phyloP scores from a whole-genome alignment of 2,329 filamentous ascomycete genomes.

The Botrytis galanthina region DNA sequence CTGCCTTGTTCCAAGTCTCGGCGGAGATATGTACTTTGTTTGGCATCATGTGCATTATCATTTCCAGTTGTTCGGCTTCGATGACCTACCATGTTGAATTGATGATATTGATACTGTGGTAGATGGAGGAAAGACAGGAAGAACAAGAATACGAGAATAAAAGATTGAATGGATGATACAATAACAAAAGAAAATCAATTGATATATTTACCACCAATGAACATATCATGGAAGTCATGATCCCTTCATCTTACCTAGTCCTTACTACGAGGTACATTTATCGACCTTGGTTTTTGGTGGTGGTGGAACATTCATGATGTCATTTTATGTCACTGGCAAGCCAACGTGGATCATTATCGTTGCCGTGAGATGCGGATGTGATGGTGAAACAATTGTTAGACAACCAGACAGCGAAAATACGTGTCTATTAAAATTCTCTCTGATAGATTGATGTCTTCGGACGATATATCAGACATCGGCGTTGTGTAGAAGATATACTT shows the following conservation, averaged over 20 bases:
- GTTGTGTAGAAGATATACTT: not conserved
- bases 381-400: not conserved
- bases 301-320: slow-evolving; percentile 11
- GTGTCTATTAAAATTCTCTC: not conserved
- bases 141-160: not conserved
- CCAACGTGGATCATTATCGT: not conserved
- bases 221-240: not conserved
- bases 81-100: slow-evolving; percentile 9
- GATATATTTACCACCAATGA: not conserved
- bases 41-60: not conserved
- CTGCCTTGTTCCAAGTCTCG: slow-evolving; percentile 17
- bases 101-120: not conserved
- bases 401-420: not conserved
- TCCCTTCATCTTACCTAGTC: not conserved
- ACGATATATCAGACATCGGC: not conserved
- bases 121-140: not conserved
- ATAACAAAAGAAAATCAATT: not conserved
- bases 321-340: not conserved
- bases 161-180: not conserved
- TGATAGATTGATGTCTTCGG: not conserved
- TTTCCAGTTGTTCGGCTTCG: not conserved
- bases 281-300: slow-evolving; percentile 10
- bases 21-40: slow-evolving; percentile 12
- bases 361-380: not conserved
- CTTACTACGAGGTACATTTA: not conserved